Evolutionary conservation across 2,329 filamentous ascomycete genomes (phyloP).

Genomic region (Clonostachys solani): DNA sequence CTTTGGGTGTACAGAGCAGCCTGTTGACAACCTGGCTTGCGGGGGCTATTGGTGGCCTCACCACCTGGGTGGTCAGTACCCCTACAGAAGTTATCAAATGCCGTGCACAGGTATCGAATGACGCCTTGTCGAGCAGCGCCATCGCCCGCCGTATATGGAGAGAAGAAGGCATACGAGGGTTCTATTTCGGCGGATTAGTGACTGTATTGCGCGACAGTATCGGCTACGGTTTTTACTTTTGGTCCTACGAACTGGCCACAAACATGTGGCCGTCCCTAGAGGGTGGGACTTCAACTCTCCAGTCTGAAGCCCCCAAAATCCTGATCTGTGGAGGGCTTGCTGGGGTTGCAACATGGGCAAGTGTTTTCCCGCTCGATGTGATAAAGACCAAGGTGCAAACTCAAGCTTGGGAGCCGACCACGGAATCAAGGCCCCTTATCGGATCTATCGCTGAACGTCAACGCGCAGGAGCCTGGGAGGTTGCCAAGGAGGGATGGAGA

Average conservation of each 20-base stretch:
- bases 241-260: conserved; percentile 79
- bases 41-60: conserved; percentile 76
- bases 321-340: conserved; percentile 84
- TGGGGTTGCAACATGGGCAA: conserved; percentile 83
- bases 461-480: conserved; percentile 51
- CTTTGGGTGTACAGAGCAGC: conserved; percentile 30
- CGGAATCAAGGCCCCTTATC: conserved; percentile 9
- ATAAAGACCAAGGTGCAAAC: conserved; percentile 91
- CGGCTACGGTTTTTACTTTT: conserved; percentile 98
- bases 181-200: conserved; percentile 78
- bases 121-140: conserved; percentile 51
- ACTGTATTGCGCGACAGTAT: conserved; percentile 82
- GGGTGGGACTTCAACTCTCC: conserved; percentile 12
- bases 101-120: conserved; percentile 63
- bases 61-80: conserved; percentile 80
- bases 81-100: conserved; percentile 93
- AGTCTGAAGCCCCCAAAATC: conserved; percentile 54
- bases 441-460: conserved; percentile 18
- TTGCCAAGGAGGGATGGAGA: conserved; percentile 63
- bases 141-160: conserved; percentile 60
- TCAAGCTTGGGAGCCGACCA: conserved; percentile 37
- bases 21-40: conserved; percentile 72
- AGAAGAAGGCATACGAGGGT: conserved; percentile 56
- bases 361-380: conserved; percentile 86
- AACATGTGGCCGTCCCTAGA: conserved; percentile 38